Base-by-base conservation (phyloP, 345 rosid species). In the Boechera retrofracta region DNA sequence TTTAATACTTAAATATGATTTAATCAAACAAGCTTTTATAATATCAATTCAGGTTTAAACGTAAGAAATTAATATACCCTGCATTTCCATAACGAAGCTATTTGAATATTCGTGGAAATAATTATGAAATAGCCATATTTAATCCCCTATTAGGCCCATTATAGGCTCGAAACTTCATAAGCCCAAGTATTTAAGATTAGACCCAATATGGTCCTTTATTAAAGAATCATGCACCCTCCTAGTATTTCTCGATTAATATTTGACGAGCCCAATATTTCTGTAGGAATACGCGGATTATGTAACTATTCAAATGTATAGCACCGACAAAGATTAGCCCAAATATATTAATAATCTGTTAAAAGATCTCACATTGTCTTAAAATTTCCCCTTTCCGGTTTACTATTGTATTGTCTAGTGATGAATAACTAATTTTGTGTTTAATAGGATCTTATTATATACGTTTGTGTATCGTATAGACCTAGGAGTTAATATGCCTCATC, bases 111-210 rank as follows among this genome's bases (percentile, higher is more conserved):
- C 44, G n/a, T 1, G 48, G 18, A 42, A 38, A 38, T 38, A 38
- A 38, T 39, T 39, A 39, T 9, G 57, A 47, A 71, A n/a, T 1
- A 33, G 16, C 21, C 10, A 33, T 35, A 10, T 51, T 35, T 0
- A 21, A 51, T 10, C 32, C 26, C 26, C 3, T 5, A 64, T 7
- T 3, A 1, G 70, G 61, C 72, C 66, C 72, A 74, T 56, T 65
- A 0, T 21, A 74, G 3, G 29, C 39, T 39, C 38, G 26, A 28
- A 42, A 42, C 38, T 54, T 42, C 38, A 39, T 39, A 9, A 36
- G 48, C 74, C 74, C 64, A 41, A 42, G 5, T 5, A 10, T 6
- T 0, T 6, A 11, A 7, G 36, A 63, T 11, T 28, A 42, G 4
- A 44, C 36, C 18, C 47, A 55, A n/a, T 31, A 56, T 31, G 13